Evolutionary conservation across 2,329 filamentous ascomycete genomes (phyloP).

Genomic region (Curvularia eragrostidis): DNA sequence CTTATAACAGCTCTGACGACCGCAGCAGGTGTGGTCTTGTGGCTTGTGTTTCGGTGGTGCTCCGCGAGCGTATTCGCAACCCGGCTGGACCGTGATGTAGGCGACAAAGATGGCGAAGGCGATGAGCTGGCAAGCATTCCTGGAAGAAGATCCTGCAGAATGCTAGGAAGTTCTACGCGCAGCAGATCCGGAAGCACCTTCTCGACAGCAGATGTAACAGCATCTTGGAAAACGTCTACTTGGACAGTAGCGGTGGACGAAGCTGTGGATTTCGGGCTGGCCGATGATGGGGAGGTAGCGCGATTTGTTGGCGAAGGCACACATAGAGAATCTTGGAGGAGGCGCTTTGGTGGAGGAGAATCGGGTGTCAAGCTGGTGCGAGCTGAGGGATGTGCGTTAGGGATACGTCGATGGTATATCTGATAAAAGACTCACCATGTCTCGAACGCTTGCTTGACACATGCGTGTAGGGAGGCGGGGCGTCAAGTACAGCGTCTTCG

Average conservation of each 20-base stretch:
- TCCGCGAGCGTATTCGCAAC: background rate
- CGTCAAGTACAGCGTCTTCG: conserved; percentile 4
- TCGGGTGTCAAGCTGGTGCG: conserved; percentile 11
- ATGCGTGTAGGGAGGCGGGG: conserved; percentile 9
- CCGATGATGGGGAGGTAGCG: background rate
- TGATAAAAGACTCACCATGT: conserved; percentile 3
- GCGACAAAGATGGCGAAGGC: conserved; percentile 3
- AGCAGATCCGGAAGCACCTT: conserved; percentile 8
- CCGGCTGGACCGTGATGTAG: background rate
- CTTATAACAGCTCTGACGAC: conserved; percentile 1
- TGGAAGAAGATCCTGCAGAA: conserved; percentile 5
- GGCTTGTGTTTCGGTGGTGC: background rate
- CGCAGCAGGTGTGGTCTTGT: conserved; percentile 1
- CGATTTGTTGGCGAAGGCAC: conserved; percentile 3
- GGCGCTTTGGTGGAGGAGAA: conserved; percentile 9
- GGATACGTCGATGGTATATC: background rate
- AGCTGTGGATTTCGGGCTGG: conserved; percentile 1
- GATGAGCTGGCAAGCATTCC: conserved; percentile 5
- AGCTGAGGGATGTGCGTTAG: conserved; percentile 1
- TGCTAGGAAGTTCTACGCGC: conserved; percentile 3
- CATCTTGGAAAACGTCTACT: conserved; percentile 10
- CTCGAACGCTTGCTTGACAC: conserved; percentile 9
- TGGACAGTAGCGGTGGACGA: conserved; percentile 9
- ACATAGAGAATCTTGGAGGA: conserved; percentile 3
- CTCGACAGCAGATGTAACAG: conserved; percentile 7